A percentile compares a stretch with the other conserved stretches of the same genome.
phyloP scores from a whole-genome alignment of 257 asterid genomes.

The Nemophila menziesii region DNA sequence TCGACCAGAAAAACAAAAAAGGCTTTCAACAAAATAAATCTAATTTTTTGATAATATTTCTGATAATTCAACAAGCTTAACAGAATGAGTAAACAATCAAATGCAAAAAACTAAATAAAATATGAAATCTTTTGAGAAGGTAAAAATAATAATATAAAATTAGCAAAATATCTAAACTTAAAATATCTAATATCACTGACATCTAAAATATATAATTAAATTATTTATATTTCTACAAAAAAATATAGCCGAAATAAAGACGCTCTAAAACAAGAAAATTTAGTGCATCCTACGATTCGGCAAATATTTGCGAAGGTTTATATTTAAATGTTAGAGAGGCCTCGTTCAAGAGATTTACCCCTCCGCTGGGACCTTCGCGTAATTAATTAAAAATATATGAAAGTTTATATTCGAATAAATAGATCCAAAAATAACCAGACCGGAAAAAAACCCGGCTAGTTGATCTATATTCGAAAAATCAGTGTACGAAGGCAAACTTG shows the following conservation, averaged over 20 bases:
- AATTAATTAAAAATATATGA: background rate
- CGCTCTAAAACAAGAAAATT: constrained; percentile 24
- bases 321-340: constrained; percentile 49
- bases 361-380: constrained; percentile 94
- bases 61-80: no score
- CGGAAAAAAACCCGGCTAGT: constrained; percentile 30
- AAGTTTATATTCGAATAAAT: background rate
- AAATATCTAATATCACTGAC: no score
- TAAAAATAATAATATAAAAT: background rate
- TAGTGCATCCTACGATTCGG: constrained; percentile 48
- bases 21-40: no score
- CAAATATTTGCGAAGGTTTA: constrained; percentile 50
- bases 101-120: no score
- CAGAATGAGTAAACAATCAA: no score
- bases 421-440: constrained; percentile 20
- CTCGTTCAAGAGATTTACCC: constrained; percentile 36
- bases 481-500: constrained; percentile 89
- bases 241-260: constrained; percentile 46
- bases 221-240: no score
- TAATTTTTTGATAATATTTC: no score
- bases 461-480: constrained; percentile 27
- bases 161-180: no score
- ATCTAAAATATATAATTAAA: no score
- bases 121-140: no score
- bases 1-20: no score